Conservation (phyloP, 352 stramenopile genomes). For the Phytophthora ohioensis region DNA sequence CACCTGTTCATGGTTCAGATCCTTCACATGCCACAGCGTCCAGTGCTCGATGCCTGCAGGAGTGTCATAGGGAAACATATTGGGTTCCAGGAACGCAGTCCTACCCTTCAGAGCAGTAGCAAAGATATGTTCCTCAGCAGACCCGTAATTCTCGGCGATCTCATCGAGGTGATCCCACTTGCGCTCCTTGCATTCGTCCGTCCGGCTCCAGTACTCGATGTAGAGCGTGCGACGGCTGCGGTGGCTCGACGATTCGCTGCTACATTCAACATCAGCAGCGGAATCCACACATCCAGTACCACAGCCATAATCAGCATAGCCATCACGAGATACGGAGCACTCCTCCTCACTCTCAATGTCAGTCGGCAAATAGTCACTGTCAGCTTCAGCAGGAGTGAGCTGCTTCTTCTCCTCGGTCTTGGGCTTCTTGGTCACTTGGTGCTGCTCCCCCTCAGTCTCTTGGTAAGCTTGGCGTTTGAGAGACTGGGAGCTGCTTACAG, state of each 20-base stretch:
- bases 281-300: conserved; percentile 34
- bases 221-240: conserved; percentile 81
- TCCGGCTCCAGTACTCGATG: conserved; percentile 91
- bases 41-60: conserved; percentile 90
- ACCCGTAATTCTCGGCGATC: conserved; percentile 79
- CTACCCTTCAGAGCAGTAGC: conserved; percentile 83
- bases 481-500: conserved; percentile 64
- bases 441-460: conserved; percentile 35
- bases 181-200: conserved; percentile 88
- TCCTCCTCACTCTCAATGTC: conserved; percentile 44
- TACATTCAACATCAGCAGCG: conserved; percentile 73
- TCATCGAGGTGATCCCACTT: conserved; percentile 91
- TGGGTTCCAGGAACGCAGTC: conserved; percentile 85
- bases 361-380: conserved; percentile 54
- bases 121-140: conserved; percentile 86
- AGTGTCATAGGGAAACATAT: conserved; percentile 92
- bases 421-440: conserved; percentile 41
- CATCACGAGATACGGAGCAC: conserved; percentile 27
- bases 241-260: conserved; percentile 29
- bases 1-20: conserved; percentile 82
- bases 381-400: conserved; percentile 36
- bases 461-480: conserved; percentile 71
- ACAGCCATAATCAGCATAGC: conserved; percentile 34
- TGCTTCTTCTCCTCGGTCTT: conserved; percentile 31
- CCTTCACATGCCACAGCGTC: conserved; percentile 86